Conservation (phyloP, 495 filamentous ascomycete species). For the Umbilicaria muhlenbergii region DNA sequence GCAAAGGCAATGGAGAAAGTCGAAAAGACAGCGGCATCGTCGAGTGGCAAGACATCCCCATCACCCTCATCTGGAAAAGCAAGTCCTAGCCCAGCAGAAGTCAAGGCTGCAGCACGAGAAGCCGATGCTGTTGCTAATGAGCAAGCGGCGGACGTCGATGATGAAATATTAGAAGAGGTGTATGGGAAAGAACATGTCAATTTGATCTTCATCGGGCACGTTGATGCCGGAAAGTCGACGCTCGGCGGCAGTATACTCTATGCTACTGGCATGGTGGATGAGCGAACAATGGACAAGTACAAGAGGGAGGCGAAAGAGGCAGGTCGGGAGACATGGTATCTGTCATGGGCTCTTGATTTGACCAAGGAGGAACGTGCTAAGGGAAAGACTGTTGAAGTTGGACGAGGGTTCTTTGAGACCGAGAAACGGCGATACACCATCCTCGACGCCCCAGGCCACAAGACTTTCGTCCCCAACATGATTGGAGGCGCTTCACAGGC, state of each 20-base stretch:
- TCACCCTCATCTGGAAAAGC: slow-evolving; percentile 63
- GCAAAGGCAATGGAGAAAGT: slow-evolving; percentile 70
- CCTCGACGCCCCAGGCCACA: slow-evolving; percentile 91
- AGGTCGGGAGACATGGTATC: slow-evolving; percentile 95
- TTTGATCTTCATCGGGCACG: slow-evolving; percentile 95
- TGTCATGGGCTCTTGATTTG: slow-evolving; percentile 93
- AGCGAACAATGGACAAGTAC: slow-evolving; percentile 95
- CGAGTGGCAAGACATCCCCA: slow-evolving; percentile 60
- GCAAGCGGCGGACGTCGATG: slow-evolving; percentile 80
- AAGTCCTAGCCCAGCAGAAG: slow-evolving; percentile 43
- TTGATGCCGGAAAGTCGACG: slow-evolving; percentile 94
- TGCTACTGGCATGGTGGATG: slow-evolving; percentile 94
- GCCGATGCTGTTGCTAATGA: slow-evolving; percentile 75
- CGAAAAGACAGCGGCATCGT: slow-evolving; percentile 36
- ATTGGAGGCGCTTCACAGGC: slow-evolving; percentile 94
- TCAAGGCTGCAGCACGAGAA: slow-evolving; percentile 42
- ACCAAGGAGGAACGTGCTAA: slow-evolving; percentile 93
- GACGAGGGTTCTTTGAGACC: slow-evolving; percentile 90
- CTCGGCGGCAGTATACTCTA: slow-evolving; percentile 86
- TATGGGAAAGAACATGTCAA: slow-evolving; percentile 99
- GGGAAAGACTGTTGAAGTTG: slow-evolving; percentile 97
- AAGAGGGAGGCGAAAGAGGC: slow-evolving; percentile 91
- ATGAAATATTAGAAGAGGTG: slow-evolving; percentile 80
- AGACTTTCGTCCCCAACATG: slow-evolving; percentile 92
- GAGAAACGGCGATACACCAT: slow-evolving; percentile 80